Evolutionary conservation across 306 rosid genomes (phyloP), one percentile per base, ranked within the genome.

Genomic region (Alnus rubra): DNA sequence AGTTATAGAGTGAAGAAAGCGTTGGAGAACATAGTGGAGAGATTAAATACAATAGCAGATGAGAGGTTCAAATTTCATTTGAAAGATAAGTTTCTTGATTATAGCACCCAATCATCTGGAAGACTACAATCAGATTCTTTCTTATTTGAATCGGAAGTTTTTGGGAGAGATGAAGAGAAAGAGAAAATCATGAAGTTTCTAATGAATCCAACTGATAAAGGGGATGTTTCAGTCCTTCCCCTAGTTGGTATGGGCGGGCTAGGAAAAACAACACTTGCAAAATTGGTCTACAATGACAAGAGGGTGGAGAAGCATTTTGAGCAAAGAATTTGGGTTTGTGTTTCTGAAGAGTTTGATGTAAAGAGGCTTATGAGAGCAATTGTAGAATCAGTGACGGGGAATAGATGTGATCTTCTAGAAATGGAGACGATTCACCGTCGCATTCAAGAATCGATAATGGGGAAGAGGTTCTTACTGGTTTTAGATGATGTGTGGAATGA

Each of bases 141-240:
- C 45, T 42, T 42, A 5, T 42, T 42, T 42, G 45, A 42, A 42
- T 42, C 45, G 7, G 49, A 4, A 10, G 23, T 73, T 11, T 52
- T 52, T 65, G 85, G 85, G 44, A 73, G 82, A 7, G 64, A 77
- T 64, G 75, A n/a, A 0, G 78, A 77, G 3, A 73, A 55, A 56
- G 23, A 6, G 2, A 16, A 47, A 31, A 47, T 80, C 5, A 15
- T 47, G 1, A 7, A 48, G 2, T 37, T 69, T 23, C n/a, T 79
- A 59, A 6, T n/a, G 28, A 10, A 28, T 19, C 11, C 5, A 9
- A 9, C 3, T 58, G 33, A 11, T 9, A 12, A 58, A 23, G 65
- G 0, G 10, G n/a, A 23, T 30, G 31, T 48, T 48, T 9, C 51
- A 9, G 13, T 56, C 4, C 18, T 56, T 19, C 31, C 63, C 23